Evolutionary conservation across 2,329 filamentous ascomycete genomes (phyloP).

Genomic region (Colletotrichum sp.): DNA sequence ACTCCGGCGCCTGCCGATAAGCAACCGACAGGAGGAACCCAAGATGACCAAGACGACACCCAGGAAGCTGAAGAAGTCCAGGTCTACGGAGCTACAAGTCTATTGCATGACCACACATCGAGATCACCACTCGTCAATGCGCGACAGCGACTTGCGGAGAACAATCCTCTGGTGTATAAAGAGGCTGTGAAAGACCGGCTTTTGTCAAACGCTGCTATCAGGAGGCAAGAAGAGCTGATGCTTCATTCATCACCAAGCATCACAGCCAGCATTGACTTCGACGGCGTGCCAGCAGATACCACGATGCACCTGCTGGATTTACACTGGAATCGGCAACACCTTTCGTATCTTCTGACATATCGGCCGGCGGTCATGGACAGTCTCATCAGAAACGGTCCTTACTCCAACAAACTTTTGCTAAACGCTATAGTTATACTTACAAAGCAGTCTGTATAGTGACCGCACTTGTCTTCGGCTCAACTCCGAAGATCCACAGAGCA

Average conservation of each 20-base stretch:
- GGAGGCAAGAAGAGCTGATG: neutral
- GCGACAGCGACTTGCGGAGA: neutral
- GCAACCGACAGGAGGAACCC: neutral
- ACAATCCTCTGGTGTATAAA: neutral
- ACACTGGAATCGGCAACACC: slow-evolving; percentile 41
- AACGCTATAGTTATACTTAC: slow-evolving; percentile 46
- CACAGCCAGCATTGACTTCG: neutral
- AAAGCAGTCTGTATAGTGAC: slow-evolving; percentile 41
- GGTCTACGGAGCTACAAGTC: neutral
- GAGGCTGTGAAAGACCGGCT: neutral
- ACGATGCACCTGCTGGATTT: slow-evolving; percentile 40
- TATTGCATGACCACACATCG: neutral
- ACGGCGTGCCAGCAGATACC: slow-evolving; percentile 32
- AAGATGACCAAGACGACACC: neutral
- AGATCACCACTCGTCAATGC: neutral
- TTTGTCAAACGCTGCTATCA: neutral
- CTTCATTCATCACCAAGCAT: neutral
- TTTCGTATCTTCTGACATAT: slow-evolving; percentile 40
- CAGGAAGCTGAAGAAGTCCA: neutral
- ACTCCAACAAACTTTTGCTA: slow-evolving; percentile 38
- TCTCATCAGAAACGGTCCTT: slow-evolving; percentile 32
- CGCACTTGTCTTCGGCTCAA: slow-evolving; percentile 35
- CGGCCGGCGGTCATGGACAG: slow-evolving; percentile 43
- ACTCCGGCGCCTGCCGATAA: neutral
- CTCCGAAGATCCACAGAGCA: slow-evolving; percentile 34